Evolutionary conservation across 805 yeast species (phyloP).

Genomic region (Candida sanyiensis): DNA sequence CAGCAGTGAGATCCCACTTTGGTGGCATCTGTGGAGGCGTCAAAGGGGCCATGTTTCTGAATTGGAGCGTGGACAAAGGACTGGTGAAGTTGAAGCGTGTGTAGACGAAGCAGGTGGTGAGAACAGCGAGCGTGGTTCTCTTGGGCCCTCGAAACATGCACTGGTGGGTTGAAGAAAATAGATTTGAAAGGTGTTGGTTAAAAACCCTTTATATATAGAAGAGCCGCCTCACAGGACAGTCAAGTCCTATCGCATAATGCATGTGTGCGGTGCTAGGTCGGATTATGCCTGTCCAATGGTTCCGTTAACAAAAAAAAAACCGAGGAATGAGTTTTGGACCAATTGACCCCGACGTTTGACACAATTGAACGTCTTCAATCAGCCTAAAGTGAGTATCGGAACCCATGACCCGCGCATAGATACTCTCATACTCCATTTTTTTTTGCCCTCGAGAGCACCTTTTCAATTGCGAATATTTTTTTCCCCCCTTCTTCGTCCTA

Average conservation of each 20-base stretch:
- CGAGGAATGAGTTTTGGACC: not conserved
- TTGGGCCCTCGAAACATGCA: constrained; percentile 4
- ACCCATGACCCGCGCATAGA: not conserved
- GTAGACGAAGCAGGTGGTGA: not conserved
- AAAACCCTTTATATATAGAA: no score
- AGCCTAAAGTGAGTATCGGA: constrained; percentile 3
- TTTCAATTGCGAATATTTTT: no score
- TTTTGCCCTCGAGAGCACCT: no score
- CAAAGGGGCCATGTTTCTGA: constrained; percentile 11
- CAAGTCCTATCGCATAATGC: no score
- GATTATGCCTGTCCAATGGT: constrained; percentile 7
- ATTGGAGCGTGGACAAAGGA: not conserved
- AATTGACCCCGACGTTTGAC: constrained; percentile 2
- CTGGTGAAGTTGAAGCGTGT: not conserved
- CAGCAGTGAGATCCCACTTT: constrained; percentile 56
- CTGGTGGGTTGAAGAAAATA: no score
- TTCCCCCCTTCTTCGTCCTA: not conserved
- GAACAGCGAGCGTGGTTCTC: constrained; percentile 2
- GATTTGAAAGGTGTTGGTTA: not conserved
- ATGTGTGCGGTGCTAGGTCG: constrained; percentile 1
- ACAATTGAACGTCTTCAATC: not conserved
- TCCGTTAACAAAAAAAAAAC: constrained; percentile 3
- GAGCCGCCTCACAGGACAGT: no score
- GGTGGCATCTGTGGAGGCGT: constrained; percentile 32
- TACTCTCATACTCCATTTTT: no score